Conservation (phyloP, 305 asterid genomes). For the Stenogyne calaminthoides region DNA sequence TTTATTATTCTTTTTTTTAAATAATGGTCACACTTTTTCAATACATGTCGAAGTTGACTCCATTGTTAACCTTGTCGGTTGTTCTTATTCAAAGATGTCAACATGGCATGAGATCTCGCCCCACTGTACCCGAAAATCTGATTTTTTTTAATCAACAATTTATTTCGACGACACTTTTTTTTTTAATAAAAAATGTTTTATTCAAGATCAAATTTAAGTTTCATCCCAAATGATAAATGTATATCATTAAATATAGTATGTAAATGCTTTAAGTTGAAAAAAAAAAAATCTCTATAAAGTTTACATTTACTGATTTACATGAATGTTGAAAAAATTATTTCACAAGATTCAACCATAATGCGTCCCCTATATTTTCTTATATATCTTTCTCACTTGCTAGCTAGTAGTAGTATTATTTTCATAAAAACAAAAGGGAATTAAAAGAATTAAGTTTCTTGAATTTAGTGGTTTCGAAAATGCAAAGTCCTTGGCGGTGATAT, state of each 20-base stretch:
- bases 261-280: no score
- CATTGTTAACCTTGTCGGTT: neutral
- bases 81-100: neutral
- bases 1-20: no score
- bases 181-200: no score
- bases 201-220: no score
- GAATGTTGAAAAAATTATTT: neutral
- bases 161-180: no score
- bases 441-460: neutral
- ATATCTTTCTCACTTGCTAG: no score
- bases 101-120: neutral
- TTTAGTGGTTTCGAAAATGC: slow-evolving; percentile 1
- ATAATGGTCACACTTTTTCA: neutral
- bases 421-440: neutral
- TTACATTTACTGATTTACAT: neutral
- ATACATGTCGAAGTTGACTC: neutral
- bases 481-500: slow-evolving; percentile 34
- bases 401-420: neutral
- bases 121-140: no score
- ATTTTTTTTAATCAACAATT: no score
- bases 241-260: no score
- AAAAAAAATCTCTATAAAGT: no score
- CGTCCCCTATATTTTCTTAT: no score
- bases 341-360: neutral
- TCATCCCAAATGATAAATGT: no score